Evolutionary conservation across 768 basidiomycete genomes (phyloP), one percentile per base, ranked within the genome.

Genomic region (Pisolithus tinctorius): DNA sequence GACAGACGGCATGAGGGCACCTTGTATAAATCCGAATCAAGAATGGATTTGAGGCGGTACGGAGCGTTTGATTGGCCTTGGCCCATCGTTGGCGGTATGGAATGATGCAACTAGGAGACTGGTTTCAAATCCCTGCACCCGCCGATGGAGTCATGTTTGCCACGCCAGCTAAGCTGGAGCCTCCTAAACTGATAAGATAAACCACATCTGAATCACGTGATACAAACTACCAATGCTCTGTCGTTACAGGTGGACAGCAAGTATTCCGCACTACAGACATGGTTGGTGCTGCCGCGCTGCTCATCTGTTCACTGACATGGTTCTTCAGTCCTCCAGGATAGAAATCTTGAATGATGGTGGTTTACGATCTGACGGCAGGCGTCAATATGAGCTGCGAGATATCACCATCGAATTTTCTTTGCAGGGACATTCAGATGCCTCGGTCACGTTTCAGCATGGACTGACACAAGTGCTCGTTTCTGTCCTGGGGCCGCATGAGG

Each of bases 1-100:
- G 11, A 4, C 11, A 34, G 11, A 4, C 11, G 14, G 13, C 13
- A 13, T 1, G 34, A 34, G 14, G 13, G 13, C n/a, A 85, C 92
- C 80, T 95, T 98, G 81, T 97, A 97, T 29, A 95, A 70, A 67
- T 97, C 95, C 0, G 93, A 93, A 67, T 97, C 95, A 42, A 97
- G 77, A 47, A 97, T 73, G 14, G 91, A 93, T 27, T 17, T 54
- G 37, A 56, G 60, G 4, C 39, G 55, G 30, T 60, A 64, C 16
- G 31, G 13, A n/a, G n/a, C 23, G 9, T n/a, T 17, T 4, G 30
- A 23, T 13, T 34, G 16, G 31, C 2, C 34, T 17, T 34, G 34
- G 1, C 34, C 45, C 45, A 47, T 47, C 8, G 9, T 47, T 16
- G n/a, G 6, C 23, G 4, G 26, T 17, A 13, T 17, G 43, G 5